Evolutionary conservation across 345 rosid genomes (phyloP).

Genomic region (Euphorbia tirucalli): DNA sequence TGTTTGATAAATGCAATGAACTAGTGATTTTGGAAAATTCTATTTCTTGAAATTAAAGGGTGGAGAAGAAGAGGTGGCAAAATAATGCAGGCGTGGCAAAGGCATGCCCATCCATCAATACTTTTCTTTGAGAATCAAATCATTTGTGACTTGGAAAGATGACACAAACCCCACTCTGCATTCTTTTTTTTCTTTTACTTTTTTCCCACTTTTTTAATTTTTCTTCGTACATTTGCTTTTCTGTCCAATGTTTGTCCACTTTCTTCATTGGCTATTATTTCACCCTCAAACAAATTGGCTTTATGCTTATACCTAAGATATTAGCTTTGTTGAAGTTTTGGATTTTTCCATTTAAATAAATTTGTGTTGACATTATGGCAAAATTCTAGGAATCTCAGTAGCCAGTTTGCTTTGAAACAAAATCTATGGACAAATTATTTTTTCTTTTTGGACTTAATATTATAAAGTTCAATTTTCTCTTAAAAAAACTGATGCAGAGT

Average conservation of each 20-base stretch:
- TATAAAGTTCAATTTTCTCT: no score
- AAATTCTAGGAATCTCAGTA: background rate
- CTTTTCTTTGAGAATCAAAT: conserved; percentile 13
- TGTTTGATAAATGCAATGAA: no score
- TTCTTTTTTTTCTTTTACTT: no score
- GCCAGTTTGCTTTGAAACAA: no score
- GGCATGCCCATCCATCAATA: conserved; percentile 8
- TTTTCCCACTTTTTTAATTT: background rate
- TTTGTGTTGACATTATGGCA: background rate
- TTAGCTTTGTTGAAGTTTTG: background rate
- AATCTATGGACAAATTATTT: no score
- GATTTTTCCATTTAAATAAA: background rate
- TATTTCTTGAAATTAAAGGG: no score
- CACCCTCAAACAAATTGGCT: background rate
- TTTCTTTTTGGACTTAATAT: no score
- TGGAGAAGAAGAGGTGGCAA: background rate
- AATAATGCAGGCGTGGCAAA: conserved; percentile 16
- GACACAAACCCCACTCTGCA: conserved; percentile 6
- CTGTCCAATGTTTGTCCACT: no score
- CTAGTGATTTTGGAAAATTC: no score
- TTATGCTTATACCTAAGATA: no score
- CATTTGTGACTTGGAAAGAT: conserved; percentile 10
- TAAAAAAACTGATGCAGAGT: no score
- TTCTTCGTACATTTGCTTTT: conserved; percentile 7
- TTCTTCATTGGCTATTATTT: background rate